Percentiles rank a stretch among this genome's conserved stretches.
phyloP scores from a whole-genome alignment of 176 grass and related monocot species.

The Cenchrus americanus region DNA sequence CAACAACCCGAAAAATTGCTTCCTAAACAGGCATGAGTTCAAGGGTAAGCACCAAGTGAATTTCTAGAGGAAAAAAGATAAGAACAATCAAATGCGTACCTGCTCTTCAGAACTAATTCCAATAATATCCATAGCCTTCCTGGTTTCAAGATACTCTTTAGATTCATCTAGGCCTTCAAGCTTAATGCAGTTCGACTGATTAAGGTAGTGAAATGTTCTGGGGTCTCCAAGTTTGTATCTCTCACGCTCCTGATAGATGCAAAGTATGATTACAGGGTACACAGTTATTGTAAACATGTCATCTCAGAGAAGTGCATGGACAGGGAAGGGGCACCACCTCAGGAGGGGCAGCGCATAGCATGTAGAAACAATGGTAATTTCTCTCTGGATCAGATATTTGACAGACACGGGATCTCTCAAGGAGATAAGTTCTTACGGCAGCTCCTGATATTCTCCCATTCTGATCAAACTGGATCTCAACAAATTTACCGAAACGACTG shows the following conservation, averaged over 20 bases:
- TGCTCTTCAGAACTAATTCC: constrained; percentile 86
- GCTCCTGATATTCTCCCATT: constrained; percentile 88
- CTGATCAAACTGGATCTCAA: constrained; percentile 96
- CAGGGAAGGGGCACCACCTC: constrained; percentile 63
- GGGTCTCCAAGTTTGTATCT: constrained; percentile 87
- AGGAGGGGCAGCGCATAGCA: constrained; percentile 86
- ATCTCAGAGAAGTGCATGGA: background rate
- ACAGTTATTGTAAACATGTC: background rate
- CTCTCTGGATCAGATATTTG: constrained; percentile 93
- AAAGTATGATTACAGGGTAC: background rate
- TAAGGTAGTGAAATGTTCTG: constrained; percentile 90
- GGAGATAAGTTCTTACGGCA: constrained; percentile 91
- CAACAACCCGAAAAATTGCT: constrained; percentile 90
- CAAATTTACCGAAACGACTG: constrained; percentile 98
- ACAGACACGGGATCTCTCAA: constrained; percentile 96
- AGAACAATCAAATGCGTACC: constrained; percentile 48
- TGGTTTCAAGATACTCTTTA: constrained; percentile 95
- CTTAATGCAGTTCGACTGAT: constrained; percentile 89
- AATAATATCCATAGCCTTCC: constrained; percentile 93
- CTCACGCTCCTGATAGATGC: constrained; percentile 66
- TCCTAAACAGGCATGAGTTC: constrained; percentile 57
- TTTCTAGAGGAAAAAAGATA: constrained; percentile 8
- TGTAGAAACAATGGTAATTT: constrained; percentile 99
- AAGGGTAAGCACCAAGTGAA: constrained; percentile 40
- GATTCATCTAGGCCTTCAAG: constrained; percentile 90